These are phyloP conservation scores for Phytophthora syringae DNA, from an alignment of 352 stramenopile species.

Conservation along the genomic window DNA sequence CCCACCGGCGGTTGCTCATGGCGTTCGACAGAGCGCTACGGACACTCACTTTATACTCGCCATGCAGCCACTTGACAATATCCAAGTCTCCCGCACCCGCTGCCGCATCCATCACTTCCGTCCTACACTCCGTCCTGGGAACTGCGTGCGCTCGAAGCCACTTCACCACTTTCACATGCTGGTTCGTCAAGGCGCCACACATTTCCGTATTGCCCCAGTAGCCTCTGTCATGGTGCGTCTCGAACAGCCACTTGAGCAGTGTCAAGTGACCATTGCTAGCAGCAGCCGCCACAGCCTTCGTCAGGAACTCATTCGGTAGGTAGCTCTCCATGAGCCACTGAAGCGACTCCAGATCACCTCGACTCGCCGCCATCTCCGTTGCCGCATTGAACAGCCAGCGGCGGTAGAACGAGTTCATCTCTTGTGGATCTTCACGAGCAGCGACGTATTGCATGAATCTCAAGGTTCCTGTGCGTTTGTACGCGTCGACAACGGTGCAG, in stretches of 20 bases:
- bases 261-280: conserved; percentile 31
- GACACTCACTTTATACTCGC: conserved; percentile 15
- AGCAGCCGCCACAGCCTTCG: conserved; percentile 26
- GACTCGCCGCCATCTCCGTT: conserved; percentile 20
- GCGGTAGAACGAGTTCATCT: conserved; percentile 34
- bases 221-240: conserved; percentile 26
- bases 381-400: conserved; percentile 30
- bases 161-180: conserved; percentile 21
- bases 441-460: conserved; percentile 38
- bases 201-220: conserved; percentile 42
- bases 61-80: conserved; percentile 38
- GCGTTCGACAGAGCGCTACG: conserved; percentile 31
- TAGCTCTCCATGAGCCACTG: conserved; percentile 35
- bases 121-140: conserved; percentile 28
- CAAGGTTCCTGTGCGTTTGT: conserved; percentile 29
- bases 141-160: conserved; percentile 33
- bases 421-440: conserved; percentile 24
- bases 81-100: conserved; percentile 34
- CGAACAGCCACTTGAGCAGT: conserved; percentile 32
- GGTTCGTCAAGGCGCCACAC: conserved; percentile 37
- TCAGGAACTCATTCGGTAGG: conserved; percentile 21
- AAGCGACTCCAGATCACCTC: conserved; percentile 26
- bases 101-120: conserved; percentile 47
- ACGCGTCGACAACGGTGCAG: conserved; percentile 18
- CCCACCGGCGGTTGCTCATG: conserved; percentile 31